Evolutionary conservation across 2,329 filamentous ascomycete species (phyloP).

Genomic region (Moelleriella libera): DNA sequence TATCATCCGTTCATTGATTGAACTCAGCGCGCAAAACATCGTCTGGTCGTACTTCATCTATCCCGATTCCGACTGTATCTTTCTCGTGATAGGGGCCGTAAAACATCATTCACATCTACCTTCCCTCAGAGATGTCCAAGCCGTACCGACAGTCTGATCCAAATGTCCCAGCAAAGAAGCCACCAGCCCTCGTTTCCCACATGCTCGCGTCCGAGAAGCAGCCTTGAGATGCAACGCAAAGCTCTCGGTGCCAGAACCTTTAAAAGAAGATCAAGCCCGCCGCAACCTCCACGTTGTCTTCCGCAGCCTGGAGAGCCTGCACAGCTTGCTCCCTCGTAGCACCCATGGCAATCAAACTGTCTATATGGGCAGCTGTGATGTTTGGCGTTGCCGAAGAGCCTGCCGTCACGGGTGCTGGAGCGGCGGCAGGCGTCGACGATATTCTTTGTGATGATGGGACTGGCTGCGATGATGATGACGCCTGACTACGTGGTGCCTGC

Average conservation of each 20-base stretch:
- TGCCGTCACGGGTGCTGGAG: constrained; percentile 13
- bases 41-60: too few relatives aligned
- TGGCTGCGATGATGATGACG: constrained; percentile 5
- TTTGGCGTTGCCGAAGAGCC: constrained; percentile 6
- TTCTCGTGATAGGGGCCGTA: too few relatives aligned
- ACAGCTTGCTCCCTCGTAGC: constrained; percentile 65
- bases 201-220: not conserved
- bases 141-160: too few relatives aligned
- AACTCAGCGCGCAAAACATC: too few relatives aligned
- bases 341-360: constrained; percentile 64
- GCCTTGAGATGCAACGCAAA: not conserved
- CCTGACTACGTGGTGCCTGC: constrained; percentile 8
- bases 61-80: too few relatives aligned
- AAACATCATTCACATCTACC: too few relatives aligned
- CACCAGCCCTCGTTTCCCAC: not conserved
- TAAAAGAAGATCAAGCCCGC: constrained; percentile 8
- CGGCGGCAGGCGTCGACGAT: constrained; percentile 2
- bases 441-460: constrained; percentile 2
- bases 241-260: not conserved
- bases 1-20: too few relatives aligned
- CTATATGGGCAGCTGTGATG: constrained; percentile 52
- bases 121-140: too few relatives aligned
- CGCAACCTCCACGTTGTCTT: constrained; percentile 65
- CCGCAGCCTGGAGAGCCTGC: constrained; percentile 66
- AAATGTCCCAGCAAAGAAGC: not conserved